A percentile compares a stretch with the other conserved stretches of the same genome.
Conservation (phyloP, 2,329 filamentous ascomycete genomes). For the Fusarium annulatum region DNA sequence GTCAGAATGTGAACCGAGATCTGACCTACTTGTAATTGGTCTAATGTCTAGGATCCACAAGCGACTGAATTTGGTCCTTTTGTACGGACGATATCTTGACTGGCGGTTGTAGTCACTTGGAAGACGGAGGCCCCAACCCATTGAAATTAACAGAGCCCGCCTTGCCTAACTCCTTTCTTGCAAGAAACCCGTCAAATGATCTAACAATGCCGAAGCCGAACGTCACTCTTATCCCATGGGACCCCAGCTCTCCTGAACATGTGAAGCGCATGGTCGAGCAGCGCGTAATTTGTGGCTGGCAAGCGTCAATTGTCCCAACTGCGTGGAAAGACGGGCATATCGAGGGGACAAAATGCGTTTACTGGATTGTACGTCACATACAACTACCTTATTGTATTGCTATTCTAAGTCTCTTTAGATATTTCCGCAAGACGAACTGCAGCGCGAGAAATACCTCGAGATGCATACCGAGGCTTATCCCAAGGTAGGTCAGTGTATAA, state of each 20-base stretch:
- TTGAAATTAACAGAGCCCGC: no score
- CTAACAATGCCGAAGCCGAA: neutral
- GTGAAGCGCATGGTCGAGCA: neutral
- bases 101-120: no score
- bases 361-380: neutral
- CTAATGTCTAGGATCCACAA: no score
- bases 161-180: no score
- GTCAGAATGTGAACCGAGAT: no score
- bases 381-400: fast-evolving
- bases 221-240: neutral
- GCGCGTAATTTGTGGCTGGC: neutral
- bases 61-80: no score
- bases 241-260: neutral
- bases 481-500: fast-evolving
- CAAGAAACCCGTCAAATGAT: no score
- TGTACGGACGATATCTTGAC: no score
- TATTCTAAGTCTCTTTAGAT: fast-evolving
- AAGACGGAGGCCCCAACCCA: no score
- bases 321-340: neutral
- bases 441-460: neutral
- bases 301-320: neutral
- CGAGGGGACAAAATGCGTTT: neutral
- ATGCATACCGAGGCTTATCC: neutral
- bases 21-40: no score
- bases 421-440: fast-evolving